These are phyloP conservation scores for Neurospora sp. DNA, from an alignment of 495 filamentous ascomycete genomes.

Conservation along the genomic window DNA sequence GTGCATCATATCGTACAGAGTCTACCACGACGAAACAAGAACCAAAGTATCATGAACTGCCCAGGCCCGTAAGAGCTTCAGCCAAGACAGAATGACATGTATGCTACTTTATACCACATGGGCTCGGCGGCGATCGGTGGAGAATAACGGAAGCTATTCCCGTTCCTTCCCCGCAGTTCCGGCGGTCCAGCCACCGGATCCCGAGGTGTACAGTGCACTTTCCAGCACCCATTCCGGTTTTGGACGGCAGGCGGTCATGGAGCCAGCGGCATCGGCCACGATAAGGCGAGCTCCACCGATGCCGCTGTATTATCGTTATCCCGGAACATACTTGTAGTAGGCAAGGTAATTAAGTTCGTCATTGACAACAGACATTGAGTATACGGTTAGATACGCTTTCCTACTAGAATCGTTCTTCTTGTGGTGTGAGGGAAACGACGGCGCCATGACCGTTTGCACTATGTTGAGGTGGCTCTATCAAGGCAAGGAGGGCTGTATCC, in stretches of 20 bases:
- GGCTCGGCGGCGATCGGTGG: not conserved
- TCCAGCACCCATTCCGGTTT: not conserved
- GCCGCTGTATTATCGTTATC: not conserved
- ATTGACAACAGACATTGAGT: not conserved
- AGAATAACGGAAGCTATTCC: not conserved
- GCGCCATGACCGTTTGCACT: not conserved
- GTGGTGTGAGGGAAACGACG: not conserved
- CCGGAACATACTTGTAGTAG: not conserved
- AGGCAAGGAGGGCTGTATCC: too few relatives aligned
- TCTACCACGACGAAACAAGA: not conserved
- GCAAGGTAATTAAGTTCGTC: not conserved
- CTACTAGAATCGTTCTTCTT: not conserved
- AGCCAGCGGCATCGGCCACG: not conserved
- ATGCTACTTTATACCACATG: not conserved
- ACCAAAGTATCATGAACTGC: not conserved
- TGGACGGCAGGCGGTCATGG: too few relatives aligned
- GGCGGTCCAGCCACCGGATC: not conserved
- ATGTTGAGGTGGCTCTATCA: not conserved
- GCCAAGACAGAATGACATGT: not conserved
- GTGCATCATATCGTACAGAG: not conserved
- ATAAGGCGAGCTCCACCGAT: not conserved
- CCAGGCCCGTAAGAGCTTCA: not conserved
- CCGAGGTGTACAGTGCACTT: not conserved
- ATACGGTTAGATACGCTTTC: not conserved
- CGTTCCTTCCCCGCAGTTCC: not conserved